Percentiles rank a stretch among this genome's conserved stretches.
Evolutionary conservation across 768 basidiomycete genomes (phyloP).

Genomic region (Amanita fuliginea): DNA sequence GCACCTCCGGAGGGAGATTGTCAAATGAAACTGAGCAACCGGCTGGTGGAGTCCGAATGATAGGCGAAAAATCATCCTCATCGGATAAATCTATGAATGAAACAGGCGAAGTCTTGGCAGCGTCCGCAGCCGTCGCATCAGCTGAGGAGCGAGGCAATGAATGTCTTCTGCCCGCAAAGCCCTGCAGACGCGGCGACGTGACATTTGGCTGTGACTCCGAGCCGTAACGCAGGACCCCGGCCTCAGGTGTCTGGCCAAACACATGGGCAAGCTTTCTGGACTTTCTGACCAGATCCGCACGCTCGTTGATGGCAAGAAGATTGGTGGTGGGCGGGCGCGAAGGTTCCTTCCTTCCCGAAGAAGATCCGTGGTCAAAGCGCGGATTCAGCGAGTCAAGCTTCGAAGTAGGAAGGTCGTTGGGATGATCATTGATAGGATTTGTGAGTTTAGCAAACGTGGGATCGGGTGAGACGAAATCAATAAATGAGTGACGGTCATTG

Average conservation of each 20-base stretch:
- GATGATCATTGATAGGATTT: not conserved
- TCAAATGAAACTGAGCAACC: constrained; percentile 30
- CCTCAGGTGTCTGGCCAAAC: constrained; percentile 58
- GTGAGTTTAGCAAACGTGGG: constrained; percentile 8
- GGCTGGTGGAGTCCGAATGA: constrained; percentile 14
- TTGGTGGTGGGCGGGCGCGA: constrained; percentile 48
- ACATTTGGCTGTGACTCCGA: not conserved
- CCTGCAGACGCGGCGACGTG: not conserved
- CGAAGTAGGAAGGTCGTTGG: constrained; percentile 5
- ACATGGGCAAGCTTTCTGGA: constrained; percentile 72
- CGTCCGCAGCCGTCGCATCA: constrained; percentile 12
- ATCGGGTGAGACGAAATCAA: constrained; percentile 20
- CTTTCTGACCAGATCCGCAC: constrained; percentile 61
- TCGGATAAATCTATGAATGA: constrained; percentile 67
- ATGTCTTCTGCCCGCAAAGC: constrained; percentile 31
- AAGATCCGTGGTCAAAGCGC: too few relatives aligned
- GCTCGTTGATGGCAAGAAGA: constrained; percentile 48
- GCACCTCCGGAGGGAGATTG: constrained; percentile 37
- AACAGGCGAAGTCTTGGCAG: constrained; percentile 22
- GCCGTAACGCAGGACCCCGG: constrained; percentile 23
- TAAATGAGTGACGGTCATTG: constrained; percentile 19
- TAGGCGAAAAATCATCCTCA: constrained; percentile 34
- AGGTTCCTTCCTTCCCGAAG: too few relatives aligned
- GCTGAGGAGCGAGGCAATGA: constrained; percentile 37
- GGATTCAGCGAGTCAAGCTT: too few relatives aligned